Evolutionary conservation across 164 flowering plant species (phyloP).

Genomic region (Piper longum): DNA sequence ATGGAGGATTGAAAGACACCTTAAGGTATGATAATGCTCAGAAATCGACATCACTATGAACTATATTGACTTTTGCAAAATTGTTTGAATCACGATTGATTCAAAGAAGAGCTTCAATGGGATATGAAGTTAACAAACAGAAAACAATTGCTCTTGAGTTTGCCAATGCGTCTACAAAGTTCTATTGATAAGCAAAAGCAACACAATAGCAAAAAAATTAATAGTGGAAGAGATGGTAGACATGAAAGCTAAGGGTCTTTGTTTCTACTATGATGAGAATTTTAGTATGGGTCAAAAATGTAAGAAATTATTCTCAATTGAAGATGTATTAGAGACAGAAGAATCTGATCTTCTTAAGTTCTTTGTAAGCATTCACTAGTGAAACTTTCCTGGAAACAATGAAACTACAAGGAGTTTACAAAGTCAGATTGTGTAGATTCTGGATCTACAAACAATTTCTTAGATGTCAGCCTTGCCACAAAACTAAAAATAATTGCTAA

Average conservation of each 20-base stretch:
- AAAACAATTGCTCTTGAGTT: too few species aligned
- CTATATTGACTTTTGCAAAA: too few species aligned
- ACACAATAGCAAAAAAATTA: background rate
- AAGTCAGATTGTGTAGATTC: too few species aligned
- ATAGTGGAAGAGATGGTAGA: background rate
- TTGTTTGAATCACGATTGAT: too few species aligned
- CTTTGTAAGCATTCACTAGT: slow-evolving; percentile 4
- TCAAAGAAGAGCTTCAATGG: too few species aligned
- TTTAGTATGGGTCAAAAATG: background rate
- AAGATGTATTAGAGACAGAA: background rate
- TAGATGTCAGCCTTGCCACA: background rate
- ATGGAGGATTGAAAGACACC: too few species aligned
- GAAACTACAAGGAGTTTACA: slow-evolving; percentile 5
- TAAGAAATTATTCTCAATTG: background rate
- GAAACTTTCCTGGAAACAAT: slow-evolving; percentile 3
- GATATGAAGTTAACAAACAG: too few species aligned
- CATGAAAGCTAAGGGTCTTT: background rate
- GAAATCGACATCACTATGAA: too few species aligned
- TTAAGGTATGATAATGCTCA: too few species aligned
- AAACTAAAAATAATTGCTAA: background rate
- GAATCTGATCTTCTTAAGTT: slow-evolving; percentile 1
- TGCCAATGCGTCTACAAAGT: too few species aligned
- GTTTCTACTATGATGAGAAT: background rate
- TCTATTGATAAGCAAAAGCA: too few species aligned
- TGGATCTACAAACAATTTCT: background rate